Base-by-base conservation (phyloP, 805 yeast species). In the Wickerhamiella bombiphila region DNA sequence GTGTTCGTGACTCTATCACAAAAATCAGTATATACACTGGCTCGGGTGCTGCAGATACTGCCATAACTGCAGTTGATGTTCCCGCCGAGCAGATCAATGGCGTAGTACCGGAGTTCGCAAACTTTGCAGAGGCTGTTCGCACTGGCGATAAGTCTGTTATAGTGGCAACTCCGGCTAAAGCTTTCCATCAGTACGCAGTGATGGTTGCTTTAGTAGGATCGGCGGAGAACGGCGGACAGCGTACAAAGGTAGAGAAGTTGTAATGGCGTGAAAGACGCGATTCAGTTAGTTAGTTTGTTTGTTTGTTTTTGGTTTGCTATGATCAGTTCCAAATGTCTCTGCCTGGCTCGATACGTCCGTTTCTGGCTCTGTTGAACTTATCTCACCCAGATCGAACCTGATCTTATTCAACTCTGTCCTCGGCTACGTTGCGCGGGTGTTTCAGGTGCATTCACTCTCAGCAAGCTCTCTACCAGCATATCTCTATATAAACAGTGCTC, bases 151-250 rank as follows among this genome's bases (percentile, higher is more conserved):
- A 80, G 59, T 51, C 63, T 3, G 45, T 70, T 38, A 58, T 77
- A 36, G 61, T 54, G 29, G 70, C 71, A 30, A 66, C 75, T n/a
- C 93, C 94, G 19, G 77, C 71, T 45, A 69, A 65, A 44, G 83
- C 93, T 4, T 86, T 80, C 74, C 95, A 86, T 59, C 97, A 88
- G 58, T 72, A 86, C 57, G 94, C 95, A 5, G 70, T 82, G 48
- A 73, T 88, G 41, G 94, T 73, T 39, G 97, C 95, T 20, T 80
- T 81, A 42, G 60, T 88, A 26, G 76, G 78, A 46, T 76, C 91
- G 41, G 71, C 82, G 14, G 40, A 52, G 38, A 41, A 45, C 29
- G 47, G 44, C 21, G 72, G 72, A 11, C 43, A 48, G 16, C 42
- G 50, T 2, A 61, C 58, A 8, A 34, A 36, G 5, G 65, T 66